Percentiles rank a stretch among this genome's conserved stretches.
Conservation (phyloP, 306 rosid species). For the Phaseolus lunatus region DNA sequence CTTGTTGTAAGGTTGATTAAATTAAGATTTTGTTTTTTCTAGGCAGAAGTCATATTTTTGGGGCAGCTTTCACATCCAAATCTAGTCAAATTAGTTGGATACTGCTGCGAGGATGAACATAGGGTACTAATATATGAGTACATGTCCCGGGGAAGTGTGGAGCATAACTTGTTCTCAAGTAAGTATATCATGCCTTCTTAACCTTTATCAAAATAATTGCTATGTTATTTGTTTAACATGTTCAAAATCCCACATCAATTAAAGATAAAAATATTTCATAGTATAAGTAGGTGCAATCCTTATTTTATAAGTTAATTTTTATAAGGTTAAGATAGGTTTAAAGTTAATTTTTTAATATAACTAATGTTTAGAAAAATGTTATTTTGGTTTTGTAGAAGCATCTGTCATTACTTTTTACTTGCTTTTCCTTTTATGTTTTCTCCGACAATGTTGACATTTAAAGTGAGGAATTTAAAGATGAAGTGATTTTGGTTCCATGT, state of each 20-base stretch:
- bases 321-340: no score
- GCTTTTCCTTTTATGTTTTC: neutral
- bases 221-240: no score
- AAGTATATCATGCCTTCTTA: no score
- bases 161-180: conserved; percentile 88
- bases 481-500: conserved; percentile 21
- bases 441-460: conserved; percentile 34
- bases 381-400: neutral
- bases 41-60: conserved; percentile 99
- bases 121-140: conserved; percentile 92
- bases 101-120: conserved; percentile 96
- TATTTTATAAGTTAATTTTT: no score
- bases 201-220: no score
- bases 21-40: conserved; percentile 52
- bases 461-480: neutral
- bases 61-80: conserved; percentile 99
- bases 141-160: conserved; percentile 95
- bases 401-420: neutral
- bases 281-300: no score
- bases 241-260: no score
- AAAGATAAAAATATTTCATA: no score
- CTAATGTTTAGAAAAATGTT: neutral
- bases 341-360: no score
- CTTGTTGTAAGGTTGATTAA: conserved; percentile 31
- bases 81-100: conserved; percentile 91